Conservation (phyloP, 164 flowering plant genomes). For the Aristolochia contorta region DNA sequence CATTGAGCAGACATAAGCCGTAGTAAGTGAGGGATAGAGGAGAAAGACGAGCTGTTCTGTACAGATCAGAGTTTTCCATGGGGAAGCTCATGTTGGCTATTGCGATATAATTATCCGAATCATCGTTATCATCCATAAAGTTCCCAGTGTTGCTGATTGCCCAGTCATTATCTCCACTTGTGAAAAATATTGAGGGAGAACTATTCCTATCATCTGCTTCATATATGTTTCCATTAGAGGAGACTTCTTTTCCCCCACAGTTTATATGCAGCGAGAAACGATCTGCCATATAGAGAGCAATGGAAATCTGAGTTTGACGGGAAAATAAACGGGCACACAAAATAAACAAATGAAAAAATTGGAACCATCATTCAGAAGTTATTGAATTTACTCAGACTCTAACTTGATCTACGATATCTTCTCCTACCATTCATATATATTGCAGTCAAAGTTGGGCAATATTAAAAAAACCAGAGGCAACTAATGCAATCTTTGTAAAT, state of each 20-base stretch:
- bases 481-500: too few relatives aligned
- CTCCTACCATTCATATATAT: too few relatives aligned
- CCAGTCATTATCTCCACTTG: conserved; percentile 32
- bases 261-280: conserved; percentile 46
- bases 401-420: too few relatives aligned
- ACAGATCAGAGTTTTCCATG: conserved; percentile 31
- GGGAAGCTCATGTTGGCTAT: conserved; percentile 13
- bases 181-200: conserved; percentile 35
- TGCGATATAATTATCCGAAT: conserved; percentile 18
- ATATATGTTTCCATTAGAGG: conserved; percentile 24
- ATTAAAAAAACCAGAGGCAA: too few relatives aligned
- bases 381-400: too few relatives aligned
- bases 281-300: conserved; percentile 25
- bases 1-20: conserved; percentile 43
- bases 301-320: background rate
- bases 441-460: too few relatives aligned
- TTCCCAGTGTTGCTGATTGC: conserved; percentile 72
- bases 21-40: conserved; percentile 61
- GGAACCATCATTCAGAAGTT: too few relatives aligned
- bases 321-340: background rate
- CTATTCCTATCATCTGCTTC: conserved; percentile 49
- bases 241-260: conserved; percentile 57
- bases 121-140: conserved; percentile 58
- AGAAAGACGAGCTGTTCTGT: conserved; percentile 51
- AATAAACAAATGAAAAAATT: background rate